Evolutionary conservation across 2,329 filamentous ascomycete genomes (phyloP), one percentile per base, ranked within the genome.

Genomic region (Phialophora macrospora): DNA sequence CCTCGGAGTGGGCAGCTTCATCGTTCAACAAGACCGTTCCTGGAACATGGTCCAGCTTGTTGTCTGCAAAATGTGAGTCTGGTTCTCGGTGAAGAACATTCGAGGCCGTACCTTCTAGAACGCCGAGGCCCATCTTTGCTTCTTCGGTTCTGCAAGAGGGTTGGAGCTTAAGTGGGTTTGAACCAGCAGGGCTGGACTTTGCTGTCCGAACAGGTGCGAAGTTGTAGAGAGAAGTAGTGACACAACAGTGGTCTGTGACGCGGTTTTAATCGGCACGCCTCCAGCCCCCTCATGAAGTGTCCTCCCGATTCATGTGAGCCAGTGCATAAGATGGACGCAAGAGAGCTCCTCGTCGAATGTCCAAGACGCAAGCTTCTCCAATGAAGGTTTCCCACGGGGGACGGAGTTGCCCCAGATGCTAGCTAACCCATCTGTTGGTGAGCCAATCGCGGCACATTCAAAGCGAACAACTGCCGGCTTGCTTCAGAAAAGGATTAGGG

Each of bases 1-100:
- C 67, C 56, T 64, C 65, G 5, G 65, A 61, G 34, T 69, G 64
- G 20, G 63, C 62, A 32, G 67, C 63, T 61, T 69, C 67, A 49
- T 69, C 69, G 60, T 71, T 68, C 20, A 69, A 34, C 26, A 69
- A 48, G 59, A 71, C 67, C 26, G 68, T 70, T 3, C 67, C 67
- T 1, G 67, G 68, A 28, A 69, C 67, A 38, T 71, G 67, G 64
- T 68, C 69, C 38, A 68, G 63, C 54, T 69, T 66, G 22, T 30
- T 66, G 57, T 69, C 69, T 70, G 63, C 12, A 3, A 7, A 20
- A 11, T 22, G 55, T 66, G 20, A 62, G 58, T 46, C 20, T 8
- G 28, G 1, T 34, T 12, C n/a, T n/a, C 7, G 52, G 20, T 7
- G 24, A 55, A 6, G 12, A 55, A 24, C 12, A 28, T 26, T 4